These are phyloP conservation scores for Chimonanthus praecox DNA, from an alignment of 164 flowering plant genomes.

Conservation along the genomic window DNA sequence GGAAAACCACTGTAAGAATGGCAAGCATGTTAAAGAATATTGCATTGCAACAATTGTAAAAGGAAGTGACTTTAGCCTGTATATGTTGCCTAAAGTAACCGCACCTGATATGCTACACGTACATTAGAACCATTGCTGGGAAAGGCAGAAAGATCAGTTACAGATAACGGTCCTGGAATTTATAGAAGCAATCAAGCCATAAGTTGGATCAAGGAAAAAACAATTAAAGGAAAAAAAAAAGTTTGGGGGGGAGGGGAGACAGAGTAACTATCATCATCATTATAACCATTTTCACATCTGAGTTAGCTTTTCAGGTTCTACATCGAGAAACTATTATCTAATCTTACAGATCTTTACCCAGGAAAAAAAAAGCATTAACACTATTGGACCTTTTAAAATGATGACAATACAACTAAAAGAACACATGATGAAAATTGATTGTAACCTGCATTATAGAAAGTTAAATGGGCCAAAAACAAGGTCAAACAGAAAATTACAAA, in stretches of 20 bases:
- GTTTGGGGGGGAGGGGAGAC: no score
- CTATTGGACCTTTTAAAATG: background rate
- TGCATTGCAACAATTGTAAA: background rate
- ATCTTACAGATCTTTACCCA: background rate
- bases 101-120: constrained; percentile 56
- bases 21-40: constrained; percentile 1
- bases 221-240: background rate
- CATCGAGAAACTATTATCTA: background rate
- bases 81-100: background rate
- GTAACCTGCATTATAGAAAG: background rate
- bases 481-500: background rate
- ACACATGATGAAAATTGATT: background rate
- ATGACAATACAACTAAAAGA: background rate
- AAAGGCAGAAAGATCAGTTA: constrained; percentile 32
- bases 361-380: background rate
- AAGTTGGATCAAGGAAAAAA: background rate
- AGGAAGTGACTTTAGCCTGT: background rate
- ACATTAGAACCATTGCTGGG: constrained; percentile 28
- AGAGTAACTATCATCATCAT: background rate
- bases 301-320: background rate
- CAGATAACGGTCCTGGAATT: constrained; percentile 47
- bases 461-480: no score
- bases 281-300: background rate
- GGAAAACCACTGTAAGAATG: constrained; percentile 5
- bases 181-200: background rate